These are phyloP conservation scores for Nepenthes mirabilis DNA, from an alignment of 148 eudicot species.

Conservation along the genomic window DNA sequence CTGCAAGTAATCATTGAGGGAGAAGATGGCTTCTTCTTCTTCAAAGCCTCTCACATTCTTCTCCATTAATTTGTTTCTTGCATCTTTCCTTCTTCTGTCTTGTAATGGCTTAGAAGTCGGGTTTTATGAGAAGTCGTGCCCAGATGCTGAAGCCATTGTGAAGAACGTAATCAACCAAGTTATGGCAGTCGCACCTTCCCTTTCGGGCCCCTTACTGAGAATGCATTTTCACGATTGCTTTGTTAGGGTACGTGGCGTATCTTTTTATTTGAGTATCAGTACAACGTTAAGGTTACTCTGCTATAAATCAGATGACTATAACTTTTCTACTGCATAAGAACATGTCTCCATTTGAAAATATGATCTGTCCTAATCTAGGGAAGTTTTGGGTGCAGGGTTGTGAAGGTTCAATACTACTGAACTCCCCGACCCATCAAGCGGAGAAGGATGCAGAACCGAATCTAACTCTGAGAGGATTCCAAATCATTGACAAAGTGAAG, in stretches of 20 bases:
- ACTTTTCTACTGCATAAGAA: background rate
- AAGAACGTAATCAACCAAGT: conserved; percentile 1
- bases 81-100: background rate
- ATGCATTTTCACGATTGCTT: conserved; percentile 19
- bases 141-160: conserved; percentile 9
- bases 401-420: conserved; percentile 15
- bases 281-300: background rate
- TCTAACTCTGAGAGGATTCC: conserved; percentile 11
- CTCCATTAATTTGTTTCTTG: background rate
- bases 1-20: no score
- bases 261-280: background rate
- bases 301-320: background rate
- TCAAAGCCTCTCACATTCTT: background rate
- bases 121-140: conserved; percentile 14
- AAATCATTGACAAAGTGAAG: conserved; percentile 11
- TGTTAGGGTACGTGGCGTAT: conserved; percentile 3
- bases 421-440: conserved; percentile 2
- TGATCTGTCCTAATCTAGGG: background rate
- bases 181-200: conserved; percentile 1
- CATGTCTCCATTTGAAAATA: background rate
- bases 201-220: conserved; percentile 17
- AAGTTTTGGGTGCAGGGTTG: conserved; percentile 8
- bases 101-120: background rate
- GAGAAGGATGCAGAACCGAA: conserved; percentile 21
- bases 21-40: background rate